Conservation (phyloP, 805 yeast species). For the Wickerhamomyces bovis region DNA sequence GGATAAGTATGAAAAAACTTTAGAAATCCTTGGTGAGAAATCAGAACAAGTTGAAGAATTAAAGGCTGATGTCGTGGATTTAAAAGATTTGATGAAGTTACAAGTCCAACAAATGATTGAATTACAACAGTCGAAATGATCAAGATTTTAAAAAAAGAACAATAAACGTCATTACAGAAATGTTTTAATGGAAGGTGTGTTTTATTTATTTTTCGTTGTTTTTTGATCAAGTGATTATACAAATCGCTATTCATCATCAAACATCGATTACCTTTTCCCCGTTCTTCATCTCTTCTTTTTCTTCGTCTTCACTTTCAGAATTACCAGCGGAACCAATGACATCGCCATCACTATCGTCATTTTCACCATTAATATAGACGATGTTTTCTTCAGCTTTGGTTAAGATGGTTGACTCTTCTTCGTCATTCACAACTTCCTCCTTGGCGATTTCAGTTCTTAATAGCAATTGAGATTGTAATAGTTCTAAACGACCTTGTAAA, state of each 20-base stretch:
- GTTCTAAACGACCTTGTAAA: conserved; percentile 78
- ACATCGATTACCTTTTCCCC: neutral
- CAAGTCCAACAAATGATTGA: conserved; percentile 87
- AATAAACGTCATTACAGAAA: neutral
- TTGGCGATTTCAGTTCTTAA: conserved; percentile 50
- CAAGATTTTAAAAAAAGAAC: neutral
- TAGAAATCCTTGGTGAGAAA: conserved; percentile 79
- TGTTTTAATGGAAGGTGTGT: neutral
- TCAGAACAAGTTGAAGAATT: conserved; percentile 81
- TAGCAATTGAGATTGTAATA: conserved; percentile 69
- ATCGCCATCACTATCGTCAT: conserved; percentile 35
- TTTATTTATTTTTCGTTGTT: too few species aligned
- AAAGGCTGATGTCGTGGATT: conserved; percentile 79
- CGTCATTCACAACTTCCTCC: conserved; percentile 27
- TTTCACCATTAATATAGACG: conserved; percentile 37
- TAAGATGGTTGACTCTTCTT: neutral
- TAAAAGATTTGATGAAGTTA: conserved; percentile 74
- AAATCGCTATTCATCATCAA: neutral
- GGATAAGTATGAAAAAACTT: conserved; percentile 44
- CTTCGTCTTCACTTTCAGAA: conserved; percentile 26
- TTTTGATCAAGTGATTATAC: neutral
- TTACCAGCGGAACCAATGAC: conserved; percentile 14
- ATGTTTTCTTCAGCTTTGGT: conserved; percentile 29
- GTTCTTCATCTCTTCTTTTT: conserved; percentile 4
- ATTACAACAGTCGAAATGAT: conserved; percentile 33